A percentile compares a stretch with the other conserved stretches of the same genome.
Conservation (phyloP, 768 basidiomycete genomes). For the Hypholoma fasciculare region DNA sequence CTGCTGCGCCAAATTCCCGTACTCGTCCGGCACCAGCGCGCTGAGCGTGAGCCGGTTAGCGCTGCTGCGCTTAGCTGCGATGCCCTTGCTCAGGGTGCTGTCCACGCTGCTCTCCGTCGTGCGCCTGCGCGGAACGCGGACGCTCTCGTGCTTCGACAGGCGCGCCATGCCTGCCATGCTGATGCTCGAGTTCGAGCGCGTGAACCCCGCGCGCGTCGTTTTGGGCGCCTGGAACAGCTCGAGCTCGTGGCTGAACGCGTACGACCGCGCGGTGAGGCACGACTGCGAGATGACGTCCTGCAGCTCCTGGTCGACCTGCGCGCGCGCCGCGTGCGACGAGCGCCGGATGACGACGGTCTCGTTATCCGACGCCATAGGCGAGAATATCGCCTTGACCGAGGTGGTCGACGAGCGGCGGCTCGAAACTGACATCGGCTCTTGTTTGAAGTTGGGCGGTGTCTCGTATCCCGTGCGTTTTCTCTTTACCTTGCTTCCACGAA, state of each 20-base stretch:
- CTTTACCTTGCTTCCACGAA: conserved; percentile 30
- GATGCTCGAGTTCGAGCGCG: conserved; percentile 58
- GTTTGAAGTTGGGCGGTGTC: conserved; percentile 13
- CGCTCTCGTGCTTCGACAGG: conserved; percentile 68
- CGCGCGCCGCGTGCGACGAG: conserved; percentile 62
- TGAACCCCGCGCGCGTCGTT: conserved; percentile 41
- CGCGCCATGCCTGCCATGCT: conserved; percentile 64
- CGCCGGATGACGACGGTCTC: conserved; percentile 68
- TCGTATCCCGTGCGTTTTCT: conserved; percentile 26
- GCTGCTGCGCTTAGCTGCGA: conserved; percentile 27
- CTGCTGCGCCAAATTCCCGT: conserved; percentile 10
- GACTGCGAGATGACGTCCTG: conserved; percentile 79
- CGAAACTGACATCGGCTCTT: conserved; percentile 29
- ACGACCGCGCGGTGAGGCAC: conserved; percentile 66
- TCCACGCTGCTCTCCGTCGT: conserved; percentile 41
- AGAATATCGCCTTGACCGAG: conserved; percentile 62
- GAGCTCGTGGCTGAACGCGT: conserved; percentile 62
- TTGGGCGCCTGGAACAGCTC: conserved; percentile 47
- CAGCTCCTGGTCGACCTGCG: conserved; percentile 74
- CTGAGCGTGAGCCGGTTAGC: conserved; percentile 36
- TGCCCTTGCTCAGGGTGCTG: conserved; percentile 17
- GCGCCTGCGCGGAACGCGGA: conserved; percentile 62
- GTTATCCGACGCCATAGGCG: conserved; percentile 50
- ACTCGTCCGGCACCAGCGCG: conserved; percentile 29
- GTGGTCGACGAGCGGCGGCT: conserved; percentile 65